Conservation (phyloP, 2,329 filamentous ascomycete species). For the Trichoderma koningii region DNA sequence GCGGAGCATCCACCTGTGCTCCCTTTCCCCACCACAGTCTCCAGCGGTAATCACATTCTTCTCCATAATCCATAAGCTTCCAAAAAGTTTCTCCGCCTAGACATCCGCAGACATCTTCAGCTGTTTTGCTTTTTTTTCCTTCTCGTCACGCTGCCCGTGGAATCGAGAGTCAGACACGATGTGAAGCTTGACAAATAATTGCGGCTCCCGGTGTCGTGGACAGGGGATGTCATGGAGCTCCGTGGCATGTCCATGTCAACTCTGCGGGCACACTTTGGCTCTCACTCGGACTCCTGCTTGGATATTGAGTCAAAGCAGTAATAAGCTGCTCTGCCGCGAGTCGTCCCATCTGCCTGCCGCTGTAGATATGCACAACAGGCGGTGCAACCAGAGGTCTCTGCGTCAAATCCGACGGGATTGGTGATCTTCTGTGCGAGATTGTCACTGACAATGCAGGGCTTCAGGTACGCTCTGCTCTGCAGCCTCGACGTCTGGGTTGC, state of each 20-base stretch:
- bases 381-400: neutral
- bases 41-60: conserved; percentile 24
- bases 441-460: conserved; percentile 8
- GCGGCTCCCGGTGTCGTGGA: neutral
- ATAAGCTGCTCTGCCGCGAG: neutral
- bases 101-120: conserved; percentile 1
- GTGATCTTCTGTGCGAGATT: neutral
- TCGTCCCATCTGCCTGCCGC: neutral
- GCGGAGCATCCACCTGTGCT: conserved; percentile 13
- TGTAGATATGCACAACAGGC: neutral
- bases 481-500: conserved; percentile 16
- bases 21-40: conserved; percentile 21
- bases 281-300: neutral
- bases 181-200: conserved; percentile 7
- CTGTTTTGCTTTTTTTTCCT: neutral
- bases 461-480: conserved; percentile 9
- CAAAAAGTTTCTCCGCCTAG: conserved; percentile 11
- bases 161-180: neutral
- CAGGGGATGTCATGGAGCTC: neutral
- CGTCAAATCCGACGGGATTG: neutral
- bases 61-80: conserved; percentile 21
- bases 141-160: too few relatives aligned
- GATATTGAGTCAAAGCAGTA: too few relatives aligned
- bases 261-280: neutral
- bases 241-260: neutral